phyloP scores from a whole-genome alignment of 164 flowering plant genomes.

The Chloranthus sessilifolius region DNA sequence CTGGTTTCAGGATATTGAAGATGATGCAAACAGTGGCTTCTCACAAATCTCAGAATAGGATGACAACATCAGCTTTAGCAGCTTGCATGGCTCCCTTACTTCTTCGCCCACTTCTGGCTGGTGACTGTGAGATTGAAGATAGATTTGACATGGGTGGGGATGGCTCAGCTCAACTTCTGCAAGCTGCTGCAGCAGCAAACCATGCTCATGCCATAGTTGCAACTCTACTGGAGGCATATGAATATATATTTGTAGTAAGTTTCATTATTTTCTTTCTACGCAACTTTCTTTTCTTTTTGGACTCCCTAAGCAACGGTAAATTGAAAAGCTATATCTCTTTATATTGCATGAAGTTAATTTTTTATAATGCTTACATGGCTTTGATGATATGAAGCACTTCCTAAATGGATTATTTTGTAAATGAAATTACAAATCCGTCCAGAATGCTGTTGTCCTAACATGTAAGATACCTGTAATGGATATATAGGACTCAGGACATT shows the following conservation, averaged over 20 bases:
- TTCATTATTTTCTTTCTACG: not conserved
- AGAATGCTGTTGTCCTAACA: not conserved
- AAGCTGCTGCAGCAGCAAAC: slow-evolving; percentile 99
- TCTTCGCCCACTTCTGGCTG: slow-evolving; percentile 92
- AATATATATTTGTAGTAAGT: slow-evolving; percentile 80
- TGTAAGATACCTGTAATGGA: not conserved
- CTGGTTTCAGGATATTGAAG: slow-evolving; percentile 55
- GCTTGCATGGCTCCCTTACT: slow-evolving; percentile 99
- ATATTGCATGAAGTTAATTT: not conserved
- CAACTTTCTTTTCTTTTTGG: slow-evolving; percentile 1
- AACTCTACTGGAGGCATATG: slow-evolving; percentile 80
- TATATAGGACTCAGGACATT: not conserved
- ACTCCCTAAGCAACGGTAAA: not conserved
- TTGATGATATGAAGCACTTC: not conserved
- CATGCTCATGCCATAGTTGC: slow-evolving; percentile 96
- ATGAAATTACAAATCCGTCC: not conserved
- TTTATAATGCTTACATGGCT: slow-evolving; percentile 2
- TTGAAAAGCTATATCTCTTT: not conserved
- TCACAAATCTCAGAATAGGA: slow-evolving; percentile 70
- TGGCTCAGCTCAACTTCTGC: slow-evolving; percentile 85
- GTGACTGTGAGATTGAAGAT: slow-evolving; percentile 83
- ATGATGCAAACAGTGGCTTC: slow-evolving; percentile 95
- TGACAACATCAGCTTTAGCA: slow-evolving; percentile 94
- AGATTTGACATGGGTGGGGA: slow-evolving; percentile 83
- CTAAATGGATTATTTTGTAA: not conserved